These are phyloP conservation scores for Neurospora tetrasperma DNA, from an alignment of 495 filamentous ascomycete genomes.

Conservation along the genomic window DNA sequence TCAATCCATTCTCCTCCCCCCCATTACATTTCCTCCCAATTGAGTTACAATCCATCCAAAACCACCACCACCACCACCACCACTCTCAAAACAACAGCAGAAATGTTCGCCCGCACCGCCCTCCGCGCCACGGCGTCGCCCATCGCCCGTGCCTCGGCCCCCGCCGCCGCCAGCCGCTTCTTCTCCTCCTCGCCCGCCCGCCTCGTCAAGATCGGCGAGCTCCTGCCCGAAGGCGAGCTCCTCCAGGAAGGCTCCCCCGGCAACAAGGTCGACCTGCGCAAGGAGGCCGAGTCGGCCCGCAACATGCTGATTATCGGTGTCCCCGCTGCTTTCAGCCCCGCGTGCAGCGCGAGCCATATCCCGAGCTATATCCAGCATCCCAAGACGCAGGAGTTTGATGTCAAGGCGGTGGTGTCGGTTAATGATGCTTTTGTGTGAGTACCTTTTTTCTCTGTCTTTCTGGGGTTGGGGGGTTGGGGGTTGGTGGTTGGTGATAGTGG, in stretches of 20 bases:
- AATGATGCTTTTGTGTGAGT: constrained; percentile 95
- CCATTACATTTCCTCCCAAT: neutral
- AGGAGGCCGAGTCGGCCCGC: constrained; percentile 55
- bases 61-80: neutral
- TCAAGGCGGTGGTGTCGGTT: constrained; percentile 79
- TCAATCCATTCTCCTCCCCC: neutral
- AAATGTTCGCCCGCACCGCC: constrained; percentile 4
- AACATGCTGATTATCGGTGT: constrained; percentile 74
- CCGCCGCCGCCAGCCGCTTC: constrained; percentile 12
- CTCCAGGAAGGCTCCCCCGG: constrained; percentile 56
- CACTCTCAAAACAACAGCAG: neutral
- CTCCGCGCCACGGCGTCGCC: constrained; percentile 4
- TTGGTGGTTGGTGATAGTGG: too few species aligned
- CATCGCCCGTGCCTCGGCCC: neutral
- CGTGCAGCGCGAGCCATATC: constrained; percentile 70
- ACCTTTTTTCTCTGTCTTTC: neutral
- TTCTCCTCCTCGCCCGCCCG: constrained; percentile 46
- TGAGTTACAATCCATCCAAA: neutral
- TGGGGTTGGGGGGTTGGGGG: neutral
- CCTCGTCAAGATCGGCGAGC: constrained; percentile 50
- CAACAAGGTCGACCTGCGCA: constrained; percentile 77
- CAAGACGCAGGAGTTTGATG: constrained; percentile 61
- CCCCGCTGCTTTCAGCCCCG: constrained; percentile 77
- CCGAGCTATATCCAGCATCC: constrained; percentile 73
- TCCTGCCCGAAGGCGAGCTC: constrained; percentile 48